Base-by-base conservation (phyloP, 169 alveolate genomes). In the Pseudocohnilembus persalinus region DNA sequence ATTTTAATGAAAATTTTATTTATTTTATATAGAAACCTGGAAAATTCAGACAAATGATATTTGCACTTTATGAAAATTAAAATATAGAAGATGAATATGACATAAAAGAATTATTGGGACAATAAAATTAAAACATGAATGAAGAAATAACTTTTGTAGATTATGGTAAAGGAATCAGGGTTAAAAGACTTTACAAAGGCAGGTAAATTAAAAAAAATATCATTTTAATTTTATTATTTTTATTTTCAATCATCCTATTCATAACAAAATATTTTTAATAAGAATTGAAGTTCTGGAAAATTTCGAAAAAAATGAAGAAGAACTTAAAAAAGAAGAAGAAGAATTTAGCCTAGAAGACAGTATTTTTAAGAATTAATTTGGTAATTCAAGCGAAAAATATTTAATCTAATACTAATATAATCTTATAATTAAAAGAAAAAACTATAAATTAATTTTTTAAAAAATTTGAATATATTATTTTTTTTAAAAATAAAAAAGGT, bases 341-440 rank as follows among this genome's bases (percentile, higher is more conserved):
- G 76, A 79, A 29, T 34, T 34, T 64, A 49, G 20, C 68, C 4
- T 49, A 49, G 84, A 79, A 79, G 76, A 79, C 64, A 79, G 84
- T 29, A 72, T 79, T 63, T 79, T 79, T 79, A 49, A 63, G 15
- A 79, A 79, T 63, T 31, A 79, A 20, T 34, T 29, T 27, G 73
- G 35, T 49, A 31, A n/a, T n/a, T n/a, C n/a, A n/a, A n/a, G n/a
- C n/a, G n/a, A n/a, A n/a, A n/a, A n/a, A n/a, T n/a, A n/a, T n/a
- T n/a, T n/a, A n/a, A n/a, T n/a, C n/a, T n/a, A n/a, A n/a, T n/a
- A n/a, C n/a, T n/a, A n/a, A n/a, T n/a, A n/a, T n/a, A n/a, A n/a
- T n/a, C n/a, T 29, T 34, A 49, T 35, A 35, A 29, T 49, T 29
- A 29, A 63, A 29, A 79, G 49, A 28, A 26, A 63, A 64, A 27